Conservation (phyloP, 2,329 filamentous ascomycete species). For the Hansfordia pulvinata region DNA sequence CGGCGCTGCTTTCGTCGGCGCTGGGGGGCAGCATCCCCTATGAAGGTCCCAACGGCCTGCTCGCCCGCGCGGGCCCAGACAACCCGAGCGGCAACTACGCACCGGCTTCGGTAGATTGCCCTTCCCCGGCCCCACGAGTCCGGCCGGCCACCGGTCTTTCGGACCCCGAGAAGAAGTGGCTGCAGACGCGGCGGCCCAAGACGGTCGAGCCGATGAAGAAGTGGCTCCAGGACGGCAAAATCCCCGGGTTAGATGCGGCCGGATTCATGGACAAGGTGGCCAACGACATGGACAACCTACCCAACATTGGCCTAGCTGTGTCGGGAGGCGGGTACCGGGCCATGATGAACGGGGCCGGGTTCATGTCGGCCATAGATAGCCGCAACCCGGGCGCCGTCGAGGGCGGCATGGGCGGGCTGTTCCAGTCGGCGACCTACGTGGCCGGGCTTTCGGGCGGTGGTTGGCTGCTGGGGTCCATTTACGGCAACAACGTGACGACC, state of each 20-base stretch:
- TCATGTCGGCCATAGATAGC: slow-evolving; percentile 53
- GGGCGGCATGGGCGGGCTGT: slow-evolving; percentile 48
- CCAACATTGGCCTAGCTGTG: slow-evolving; percentile 47
- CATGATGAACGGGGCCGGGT: slow-evolving; percentile 56
- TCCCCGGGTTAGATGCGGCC: slow-evolving; percentile 47
- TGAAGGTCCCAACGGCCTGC: no score
- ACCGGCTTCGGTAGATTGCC: slow-evolving; percentile 56
- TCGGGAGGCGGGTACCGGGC: slow-evolving; percentile 64
- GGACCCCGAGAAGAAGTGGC: slow-evolving; percentile 58
- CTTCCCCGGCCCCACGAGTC: slow-evolving; percentile 52
- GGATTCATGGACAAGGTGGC: slow-evolving; percentile 53
- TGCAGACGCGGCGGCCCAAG: slow-evolving; percentile 54
- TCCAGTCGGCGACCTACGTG: slow-evolving; percentile 60
- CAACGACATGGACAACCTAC: slow-evolving; percentile 46
- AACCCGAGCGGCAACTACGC: slow-evolving; percentile 48
- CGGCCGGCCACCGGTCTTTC: slow-evolving; percentile 52
- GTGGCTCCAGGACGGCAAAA: slow-evolving; percentile 58
- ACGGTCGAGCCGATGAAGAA: slow-evolving; percentile 64
- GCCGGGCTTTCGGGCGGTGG: slow-evolving; percentile 63
- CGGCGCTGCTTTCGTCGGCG: no score
- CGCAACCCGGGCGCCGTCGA: slow-evolving; percentile 46
- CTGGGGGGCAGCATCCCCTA: no score
- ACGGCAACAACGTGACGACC: slow-evolving; percentile 62
- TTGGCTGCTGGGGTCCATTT: slow-evolving; percentile 64
- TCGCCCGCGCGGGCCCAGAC: slow-evolving; percentile 17